These are phyloP conservation scores for Camellia granthamiana DNA, from an alignment of 148 eudicot genomes.

Conservation along the genomic window DNA sequence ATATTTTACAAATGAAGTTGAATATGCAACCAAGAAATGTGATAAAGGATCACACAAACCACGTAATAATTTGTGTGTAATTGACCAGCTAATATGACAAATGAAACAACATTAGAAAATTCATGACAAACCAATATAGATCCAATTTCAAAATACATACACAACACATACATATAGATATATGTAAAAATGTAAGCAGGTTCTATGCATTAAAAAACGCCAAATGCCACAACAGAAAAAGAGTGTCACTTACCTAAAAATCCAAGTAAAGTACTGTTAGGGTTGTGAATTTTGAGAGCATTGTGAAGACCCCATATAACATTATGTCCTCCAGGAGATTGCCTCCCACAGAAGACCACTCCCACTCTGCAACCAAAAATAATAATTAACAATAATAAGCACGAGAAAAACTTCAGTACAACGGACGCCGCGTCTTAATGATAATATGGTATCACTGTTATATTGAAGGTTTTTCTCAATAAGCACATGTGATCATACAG, in stretches of 20 bases:
- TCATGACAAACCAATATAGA: neutral
- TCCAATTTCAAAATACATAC: neutral
- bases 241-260: slow-evolving; percentile 64
- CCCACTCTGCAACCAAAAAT: slow-evolving; percentile 63
- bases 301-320: slow-evolving; percentile 90
- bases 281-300: slow-evolving; percentile 83
- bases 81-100: neutral
- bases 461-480: too few species aligned
- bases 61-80: neutral
- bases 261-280: slow-evolving; percentile 69
- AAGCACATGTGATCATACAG: neutral
- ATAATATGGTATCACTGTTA: too few species aligned
- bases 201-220: neutral
- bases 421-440: too few species aligned
- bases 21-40: slow-evolving; percentile 6
- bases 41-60: neutral
- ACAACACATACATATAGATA: neutral
- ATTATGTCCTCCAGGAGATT: slow-evolving; percentile 99
- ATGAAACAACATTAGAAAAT: neutral
- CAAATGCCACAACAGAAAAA: neutral
- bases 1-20: neutral
- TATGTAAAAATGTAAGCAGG: neutral
- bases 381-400: neutral
- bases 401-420: too few species aligned
- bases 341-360: slow-evolving; percentile 89